These are phyloP conservation scores for Penicillium sp. DNA, from an alignment of 2,329 filamentous ascomycete genomes.

Conservation along the genomic window DNA sequence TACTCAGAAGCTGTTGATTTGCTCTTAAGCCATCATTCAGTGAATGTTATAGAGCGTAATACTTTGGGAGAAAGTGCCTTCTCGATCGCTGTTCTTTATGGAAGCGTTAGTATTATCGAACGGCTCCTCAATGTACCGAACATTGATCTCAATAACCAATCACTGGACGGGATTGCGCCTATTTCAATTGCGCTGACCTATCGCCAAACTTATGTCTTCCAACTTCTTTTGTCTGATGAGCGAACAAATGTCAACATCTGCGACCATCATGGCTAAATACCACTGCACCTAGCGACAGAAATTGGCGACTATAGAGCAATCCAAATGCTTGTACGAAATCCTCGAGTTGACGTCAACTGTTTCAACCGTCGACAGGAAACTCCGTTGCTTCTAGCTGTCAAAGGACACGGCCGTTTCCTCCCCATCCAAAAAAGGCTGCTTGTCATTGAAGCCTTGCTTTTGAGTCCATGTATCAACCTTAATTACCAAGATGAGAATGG, in stretches of 20 bases:
- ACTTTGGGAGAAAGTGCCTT: background rate
- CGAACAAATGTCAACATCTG: too few species aligned
- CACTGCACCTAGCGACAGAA: background rate
- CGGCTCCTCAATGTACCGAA: too few species aligned
- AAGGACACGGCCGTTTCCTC: background rate
- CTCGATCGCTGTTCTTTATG: background rate
- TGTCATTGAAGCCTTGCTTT: conserved; percentile 1
- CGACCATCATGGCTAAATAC: too few species aligned
- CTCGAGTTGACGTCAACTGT: background rate
- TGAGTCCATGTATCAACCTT: background rate
- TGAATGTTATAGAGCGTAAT: background rate
- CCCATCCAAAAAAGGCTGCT: background rate
- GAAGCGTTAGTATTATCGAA: too few species aligned
- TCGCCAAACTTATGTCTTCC: too few species aligned
- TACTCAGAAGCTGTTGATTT: background rate
- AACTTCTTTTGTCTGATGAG: too few species aligned
- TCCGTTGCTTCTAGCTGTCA: background rate
- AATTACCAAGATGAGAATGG: background rate
- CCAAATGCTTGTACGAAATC: background rate
- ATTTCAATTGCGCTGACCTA: too few species aligned
- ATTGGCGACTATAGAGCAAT: conserved; percentile 1
- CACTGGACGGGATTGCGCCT: too few species aligned
- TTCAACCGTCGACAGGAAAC: background rate
- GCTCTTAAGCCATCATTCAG: conserved; percentile 2
- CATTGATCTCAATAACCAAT: too few species aligned